Base-by-base conservation (phyloP, 768 basidiomycete species). In the Phylloporus scabripes region DNA sequence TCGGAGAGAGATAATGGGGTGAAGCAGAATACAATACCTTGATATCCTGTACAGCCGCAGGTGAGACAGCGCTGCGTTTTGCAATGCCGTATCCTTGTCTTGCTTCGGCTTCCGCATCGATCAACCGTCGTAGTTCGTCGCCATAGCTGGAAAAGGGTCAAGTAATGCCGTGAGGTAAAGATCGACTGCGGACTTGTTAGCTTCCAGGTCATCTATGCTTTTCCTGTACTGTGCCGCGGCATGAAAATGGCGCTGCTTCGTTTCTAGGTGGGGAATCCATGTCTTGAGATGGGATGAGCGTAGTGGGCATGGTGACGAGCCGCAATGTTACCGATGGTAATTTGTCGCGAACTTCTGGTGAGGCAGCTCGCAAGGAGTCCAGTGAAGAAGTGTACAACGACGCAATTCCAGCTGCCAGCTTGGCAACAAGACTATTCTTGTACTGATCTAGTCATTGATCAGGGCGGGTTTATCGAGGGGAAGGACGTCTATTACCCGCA, bases 221-320 rank as follows among this genome's bases (percentile, higher is more conserved):
- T 92, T 86, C 39, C 95, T 76, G 60, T 85, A 92, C 60, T 92
- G 88, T 5, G 95, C 81, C 5, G 91, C 95, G 3, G 92, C 92
- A 39, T 76, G 74, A 60, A 99, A 99, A 68, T 99, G 95, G 41
- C 77, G 70, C 33, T 72, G 68, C 65, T 99, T 99, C 17, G 87
- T 79, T 58, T 88, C 83, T 1, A 96, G 71, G 64, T 95, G 92
- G 1, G 82, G 65, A 1, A 84, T 56, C 89, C 92, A 94, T 31
- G 79, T 75, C 93, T 66, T 52, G 41, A 21, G 24, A 24, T 23
- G 36, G 17, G 20, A 26, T 66, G 39, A 68, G 53, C 3, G 28
- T 15, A 23, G 58, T 50, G 38, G 12, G 28, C 0, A 5, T 11
- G 15, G 7, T n/a, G 31, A 21, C 2, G 20, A 46, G 28, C 3